A percentile compares a stretch with the other conserved stretches of the same genome.
phyloP scores from a whole-genome alignment of 2,329 filamentous ascomycete genomes.

The Apiospora hydei region DNA sequence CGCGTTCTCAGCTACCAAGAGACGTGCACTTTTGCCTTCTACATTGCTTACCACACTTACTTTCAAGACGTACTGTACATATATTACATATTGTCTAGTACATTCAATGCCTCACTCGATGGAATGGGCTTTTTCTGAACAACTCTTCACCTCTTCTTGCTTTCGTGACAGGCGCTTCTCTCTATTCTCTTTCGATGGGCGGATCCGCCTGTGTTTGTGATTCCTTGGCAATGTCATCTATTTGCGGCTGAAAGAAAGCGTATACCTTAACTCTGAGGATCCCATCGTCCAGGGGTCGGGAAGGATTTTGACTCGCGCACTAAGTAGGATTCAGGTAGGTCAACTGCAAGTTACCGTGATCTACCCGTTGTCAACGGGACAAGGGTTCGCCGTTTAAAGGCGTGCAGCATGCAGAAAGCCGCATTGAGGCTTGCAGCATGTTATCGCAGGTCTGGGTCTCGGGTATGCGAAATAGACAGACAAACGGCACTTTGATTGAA shows the following conservation, averaged over 20 bases:
- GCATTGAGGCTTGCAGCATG: no score
- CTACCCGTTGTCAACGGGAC: not conserved
- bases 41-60: not conserved
- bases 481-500: not conserved
- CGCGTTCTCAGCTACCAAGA: not conserved
- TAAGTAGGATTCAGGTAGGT: not conserved
- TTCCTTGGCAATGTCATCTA: slow-evolving; percentile 9
- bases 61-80: not conserved
- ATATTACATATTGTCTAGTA: slow-evolving; percentile 19
- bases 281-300: not conserved
- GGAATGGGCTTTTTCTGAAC: no score
- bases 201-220: not conserved
- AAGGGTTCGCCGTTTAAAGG: not conserved
- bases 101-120: slow-evolving; percentile 11
- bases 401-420: not conserved
- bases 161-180: not conserved
- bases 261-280: not conserved
- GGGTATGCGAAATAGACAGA: not conserved
- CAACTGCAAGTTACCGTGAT: slow-evolving; percentile 13
- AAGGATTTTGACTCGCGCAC: slow-evolving; percentile 16
- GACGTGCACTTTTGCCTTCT: slow-evolving; percentile 14
- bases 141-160: not conserved
- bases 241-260: not conserved
- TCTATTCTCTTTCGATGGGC: not conserved
- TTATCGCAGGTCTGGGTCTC: no score